phyloP scores from a whole-genome alignment of 2,329 filamentous ascomycete species.

The Lecanosticta acicola region DNA sequence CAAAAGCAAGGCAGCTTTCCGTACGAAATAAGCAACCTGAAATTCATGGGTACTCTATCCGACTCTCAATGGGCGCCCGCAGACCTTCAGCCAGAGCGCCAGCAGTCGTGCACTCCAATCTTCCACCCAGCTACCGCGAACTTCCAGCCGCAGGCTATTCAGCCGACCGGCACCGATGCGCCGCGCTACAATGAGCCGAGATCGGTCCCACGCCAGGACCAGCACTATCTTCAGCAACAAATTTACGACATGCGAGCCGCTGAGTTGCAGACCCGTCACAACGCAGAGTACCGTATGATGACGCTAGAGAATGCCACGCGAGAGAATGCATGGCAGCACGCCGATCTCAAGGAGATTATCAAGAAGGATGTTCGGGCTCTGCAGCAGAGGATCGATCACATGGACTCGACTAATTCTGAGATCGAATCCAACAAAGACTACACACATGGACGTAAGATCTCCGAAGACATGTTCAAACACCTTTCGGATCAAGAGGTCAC shows the following conservation, averaged over 20 bases:
- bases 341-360: conserved; percentile 2
- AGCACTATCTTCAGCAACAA: not conserved
- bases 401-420: conserved; percentile 5
- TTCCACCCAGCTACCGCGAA: too few relatives aligned
- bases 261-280: not conserved
- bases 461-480: too few relatives aligned
- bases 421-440: not conserved
- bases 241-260: not conserved
- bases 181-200: conserved; percentile 2
- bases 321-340: conserved; percentile 7
- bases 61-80: too few relatives aligned
- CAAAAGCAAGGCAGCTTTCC: too few relatives aligned
- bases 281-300: not conserved
- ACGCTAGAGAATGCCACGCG: conserved; percentile 6
- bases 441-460: not conserved
- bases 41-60: too few relatives aligned
- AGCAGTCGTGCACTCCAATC: too few relatives aligned
- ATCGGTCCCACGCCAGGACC: not conserved
- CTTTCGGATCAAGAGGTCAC: conserved; percentile 3
- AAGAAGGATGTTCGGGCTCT: conserved; percentile 12
- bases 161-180: conserved; percentile 4
- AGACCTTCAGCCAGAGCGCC: too few relatives aligned
- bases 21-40: too few relatives aligned
- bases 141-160: conserved; percentile 7
- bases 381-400: conserved; percentile 6